Percentiles rank a stretch among this genome's conserved stretches.
These are phyloP conservation scores for Imleria badia DNA, from an alignment of 768 basidiomycete genomes.

Conservation along the genomic window DNA sequence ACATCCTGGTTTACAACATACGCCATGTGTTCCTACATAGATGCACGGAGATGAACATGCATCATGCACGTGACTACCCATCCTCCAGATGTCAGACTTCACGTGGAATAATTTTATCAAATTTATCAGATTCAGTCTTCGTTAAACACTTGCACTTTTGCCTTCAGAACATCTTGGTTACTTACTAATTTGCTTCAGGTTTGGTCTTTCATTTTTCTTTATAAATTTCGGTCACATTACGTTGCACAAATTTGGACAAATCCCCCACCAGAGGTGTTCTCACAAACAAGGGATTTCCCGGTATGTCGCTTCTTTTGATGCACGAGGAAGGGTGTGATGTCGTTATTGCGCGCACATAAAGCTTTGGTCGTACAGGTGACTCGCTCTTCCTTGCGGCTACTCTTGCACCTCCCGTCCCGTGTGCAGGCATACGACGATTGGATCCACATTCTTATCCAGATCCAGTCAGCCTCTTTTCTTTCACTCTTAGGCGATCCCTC, in stretches of 20 bases:
- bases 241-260: constrained; percentile 1
- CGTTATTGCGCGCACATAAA: constrained; percentile 25
- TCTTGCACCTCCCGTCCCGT: constrained; percentile 16
- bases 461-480: not conserved
- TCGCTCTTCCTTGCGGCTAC: constrained; percentile 5
- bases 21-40: not conserved
- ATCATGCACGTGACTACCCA: constrained; percentile 1
- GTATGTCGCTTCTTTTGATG: constrained; percentile 27
- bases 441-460: constrained; percentile 9
- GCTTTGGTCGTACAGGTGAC: constrained; percentile 2
- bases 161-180: not conserved
- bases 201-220: not conserved
- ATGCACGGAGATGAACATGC: constrained; percentile 28
- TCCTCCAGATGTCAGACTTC: not conserved
- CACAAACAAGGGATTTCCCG: constrained; percentile 23
- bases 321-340: constrained; percentile 16
- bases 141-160: not conserved
- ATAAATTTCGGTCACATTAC: not conserved
- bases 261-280: constrained; percentile 8
- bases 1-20: not conserved
- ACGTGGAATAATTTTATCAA: not conserved
- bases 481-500: not conserved
- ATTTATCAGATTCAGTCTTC: not conserved
- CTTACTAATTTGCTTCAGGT: not conserved
- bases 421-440: constrained; percentile 24